Conservation (phyloP, 441 rosid genomes). For the Populus hybrid region DNA sequence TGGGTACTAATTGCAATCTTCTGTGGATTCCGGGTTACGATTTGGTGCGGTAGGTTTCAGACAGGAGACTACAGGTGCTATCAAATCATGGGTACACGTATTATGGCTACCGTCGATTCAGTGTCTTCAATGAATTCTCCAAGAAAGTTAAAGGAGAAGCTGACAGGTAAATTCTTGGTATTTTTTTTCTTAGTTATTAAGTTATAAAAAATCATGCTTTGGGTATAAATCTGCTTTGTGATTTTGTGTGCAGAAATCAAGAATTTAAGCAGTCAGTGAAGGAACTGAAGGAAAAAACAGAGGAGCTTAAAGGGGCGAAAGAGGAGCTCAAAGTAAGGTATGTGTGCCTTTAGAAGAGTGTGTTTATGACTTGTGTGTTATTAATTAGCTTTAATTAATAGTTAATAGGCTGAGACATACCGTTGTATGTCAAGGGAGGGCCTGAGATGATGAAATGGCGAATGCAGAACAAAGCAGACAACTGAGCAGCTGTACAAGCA, state of each 20-base stretch:
- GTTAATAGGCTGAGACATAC: conserved; percentile 54
- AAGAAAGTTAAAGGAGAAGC: conserved; percentile 72
- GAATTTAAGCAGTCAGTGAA: conserved; percentile 70
- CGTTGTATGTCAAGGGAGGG: conserved; percentile 54
- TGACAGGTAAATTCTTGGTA: conserved; percentile 39
- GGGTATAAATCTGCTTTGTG: neutral
- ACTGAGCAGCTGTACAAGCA: conserved; percentile 84
- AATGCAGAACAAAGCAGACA: conserved; percentile 93
- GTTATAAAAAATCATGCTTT: no score
- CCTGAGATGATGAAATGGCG: conserved; percentile 69
- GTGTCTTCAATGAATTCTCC: conserved; percentile 73
- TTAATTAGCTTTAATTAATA: conserved; percentile 10
- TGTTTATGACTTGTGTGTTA: neutral
- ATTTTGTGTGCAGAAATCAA: conserved; percentile 47
- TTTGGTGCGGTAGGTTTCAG: conserved; percentile 35
- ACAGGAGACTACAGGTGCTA: conserved; percentile 36
- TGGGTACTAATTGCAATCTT: neutral
- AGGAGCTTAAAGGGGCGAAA: conserved; percentile 61
- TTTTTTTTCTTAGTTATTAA: neutral
- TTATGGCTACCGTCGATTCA: conserved; percentile 41
- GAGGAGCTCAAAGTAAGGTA: conserved; percentile 80
- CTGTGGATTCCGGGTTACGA: neutral
- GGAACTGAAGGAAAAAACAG: conserved; percentile 73
- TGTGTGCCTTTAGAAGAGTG: conserved; percentile 9
- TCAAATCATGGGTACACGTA: conserved; percentile 13